These are phyloP conservation scores for Colletotrichum eremochloae DNA, from an alignment of 2,329 filamentous ascomycete genomes.

Conservation along the genomic window DNA sequence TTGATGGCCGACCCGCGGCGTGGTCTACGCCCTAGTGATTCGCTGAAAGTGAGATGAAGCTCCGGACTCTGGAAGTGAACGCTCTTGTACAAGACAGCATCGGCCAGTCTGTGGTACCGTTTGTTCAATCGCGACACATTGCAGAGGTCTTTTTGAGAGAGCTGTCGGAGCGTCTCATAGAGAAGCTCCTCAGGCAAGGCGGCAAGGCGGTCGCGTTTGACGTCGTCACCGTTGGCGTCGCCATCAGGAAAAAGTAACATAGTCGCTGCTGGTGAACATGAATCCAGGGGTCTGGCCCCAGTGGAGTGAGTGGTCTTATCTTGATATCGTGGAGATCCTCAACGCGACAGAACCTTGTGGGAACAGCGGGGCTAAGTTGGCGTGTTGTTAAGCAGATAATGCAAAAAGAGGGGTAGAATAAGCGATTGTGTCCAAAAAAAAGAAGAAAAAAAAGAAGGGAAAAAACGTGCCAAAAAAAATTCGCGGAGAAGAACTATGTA, in stretches of 20 bases:
- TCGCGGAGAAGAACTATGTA: background rate
- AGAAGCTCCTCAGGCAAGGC: slow-evolving; percentile 55
- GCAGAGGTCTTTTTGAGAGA: slow-evolving; percentile 57
- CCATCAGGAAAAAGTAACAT: slow-evolving; percentile 20
- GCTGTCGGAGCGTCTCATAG: slow-evolving; percentile 51
- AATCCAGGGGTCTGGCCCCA: background rate
- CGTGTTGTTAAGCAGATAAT: background rate
- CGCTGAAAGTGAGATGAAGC: slow-evolving; percentile 62
- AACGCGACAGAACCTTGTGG: slow-evolving; percentile 10
- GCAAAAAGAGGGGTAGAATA: background rate
- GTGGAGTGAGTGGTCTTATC: slow-evolving; percentile 16
- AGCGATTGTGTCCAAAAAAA: background rate
- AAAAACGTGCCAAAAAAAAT: background rate
- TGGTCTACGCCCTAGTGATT: slow-evolving; percentile 60
- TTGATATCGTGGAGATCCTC: slow-evolving; percentile 25
- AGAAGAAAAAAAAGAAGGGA: background rate
- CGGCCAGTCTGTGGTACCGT: slow-evolving; percentile 59
- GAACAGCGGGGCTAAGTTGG: slow-evolving; percentile 12
- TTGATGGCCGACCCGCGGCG: slow-evolving; percentile 63
- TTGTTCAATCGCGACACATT: slow-evolving; percentile 58
- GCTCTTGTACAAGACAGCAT: slow-evolving; percentile 61
- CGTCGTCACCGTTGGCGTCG: slow-evolving; percentile 3
- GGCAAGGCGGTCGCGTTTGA: slow-evolving; percentile 7
- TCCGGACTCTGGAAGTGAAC: slow-evolving; percentile 62
- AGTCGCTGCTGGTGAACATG: slow-evolving; percentile 11